These are phyloP conservation scores for Phytophthora cactorum DNA, from an alignment of 352 stramenopile genomes.

Conservation along the genomic window DNA sequence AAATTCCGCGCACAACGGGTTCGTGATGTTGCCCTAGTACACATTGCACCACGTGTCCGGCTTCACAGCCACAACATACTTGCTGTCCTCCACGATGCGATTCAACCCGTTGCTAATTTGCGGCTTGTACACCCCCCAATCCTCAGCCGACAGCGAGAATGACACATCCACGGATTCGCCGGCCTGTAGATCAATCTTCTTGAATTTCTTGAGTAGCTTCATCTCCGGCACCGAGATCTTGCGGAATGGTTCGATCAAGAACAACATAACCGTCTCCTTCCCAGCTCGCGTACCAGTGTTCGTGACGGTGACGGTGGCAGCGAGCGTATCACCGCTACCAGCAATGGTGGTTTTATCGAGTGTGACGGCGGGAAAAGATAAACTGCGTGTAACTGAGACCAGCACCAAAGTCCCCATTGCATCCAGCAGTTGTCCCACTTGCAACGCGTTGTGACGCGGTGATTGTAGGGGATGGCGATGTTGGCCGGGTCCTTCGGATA, in stretches of 20 bases:
- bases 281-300: conserved; percentile 61
- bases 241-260: conserved; percentile 72
- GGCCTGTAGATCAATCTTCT: conserved; percentile 69
- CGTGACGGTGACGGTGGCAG: conserved; percentile 65
- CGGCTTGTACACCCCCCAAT: conserved; percentile 67
- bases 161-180: conserved; percentile 44
- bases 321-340: conserved; percentile 31
- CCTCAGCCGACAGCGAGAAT: conserved; percentile 49
- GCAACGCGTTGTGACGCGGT: conserved; percentile 55
- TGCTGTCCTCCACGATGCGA: conserved; percentile 59
- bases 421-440: conserved; percentile 51
- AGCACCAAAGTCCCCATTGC: conserved; percentile 68
- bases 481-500: conserved; percentile 33
- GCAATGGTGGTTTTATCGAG: conserved; percentile 38
- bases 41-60: conserved; percentile 73
- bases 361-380: conserved; percentile 47
- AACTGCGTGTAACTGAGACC: conserved; percentile 79
- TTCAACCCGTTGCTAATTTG: conserved; percentile 52
- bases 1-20: conserved; percentile 54
- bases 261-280: conserved; percentile 83
- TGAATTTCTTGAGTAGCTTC: conserved; percentile 86
- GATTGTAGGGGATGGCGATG: conserved; percentile 74
- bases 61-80: conserved; percentile 71
- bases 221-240: conserved; percentile 70
- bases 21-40: conserved; percentile 45